Conservation (phyloP, 2,329 filamentous ascomycete species). For the Juglanconis sp. region DNA sequence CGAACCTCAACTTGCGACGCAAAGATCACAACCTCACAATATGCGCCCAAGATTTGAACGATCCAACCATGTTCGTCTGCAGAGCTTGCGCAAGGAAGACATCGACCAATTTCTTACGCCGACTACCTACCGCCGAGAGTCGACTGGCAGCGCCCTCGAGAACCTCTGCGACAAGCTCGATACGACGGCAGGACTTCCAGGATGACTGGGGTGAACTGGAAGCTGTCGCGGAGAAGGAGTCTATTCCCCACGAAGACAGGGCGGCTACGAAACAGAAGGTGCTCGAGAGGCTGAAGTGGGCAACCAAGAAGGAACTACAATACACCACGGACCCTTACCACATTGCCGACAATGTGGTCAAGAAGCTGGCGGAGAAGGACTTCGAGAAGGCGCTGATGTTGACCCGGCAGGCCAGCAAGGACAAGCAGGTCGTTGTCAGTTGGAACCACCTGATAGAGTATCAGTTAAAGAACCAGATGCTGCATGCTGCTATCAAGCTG, state of each 20-base stretch:
- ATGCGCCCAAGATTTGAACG: background rate
- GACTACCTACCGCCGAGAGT: conserved; percentile 7
- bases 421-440: conserved; percentile 64
- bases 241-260: conserved; percentile 21
- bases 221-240: background rate
- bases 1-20: background rate
- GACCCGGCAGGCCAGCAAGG: conserved; percentile 65
- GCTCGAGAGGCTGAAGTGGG: conserved; percentile 19
- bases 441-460: conserved; percentile 87
- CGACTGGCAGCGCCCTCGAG: conserved; percentile 12
- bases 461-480: conserved; percentile 56
- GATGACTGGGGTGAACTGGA: conserved; percentile 10
- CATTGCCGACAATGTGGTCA: conserved; percentile 65
- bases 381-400: conserved; percentile 66
- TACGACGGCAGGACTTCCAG: background rate
- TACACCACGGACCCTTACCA: conserved; percentile 69
- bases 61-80: conserved; percentile 36
- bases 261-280: conserved; percentile 29
- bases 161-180: conserved; percentile 14
- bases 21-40: background rate
- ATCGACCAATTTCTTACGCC: conserved; percentile 19
- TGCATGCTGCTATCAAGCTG: conserved; percentile 69
- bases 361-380: conserved; percentile 55
- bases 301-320: conserved; percentile 49
- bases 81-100: conserved; percentile 32